phyloP scores from a whole-genome alignment of 805 yeast genomes.

The Lipomyces yamanashiensis region DNA sequence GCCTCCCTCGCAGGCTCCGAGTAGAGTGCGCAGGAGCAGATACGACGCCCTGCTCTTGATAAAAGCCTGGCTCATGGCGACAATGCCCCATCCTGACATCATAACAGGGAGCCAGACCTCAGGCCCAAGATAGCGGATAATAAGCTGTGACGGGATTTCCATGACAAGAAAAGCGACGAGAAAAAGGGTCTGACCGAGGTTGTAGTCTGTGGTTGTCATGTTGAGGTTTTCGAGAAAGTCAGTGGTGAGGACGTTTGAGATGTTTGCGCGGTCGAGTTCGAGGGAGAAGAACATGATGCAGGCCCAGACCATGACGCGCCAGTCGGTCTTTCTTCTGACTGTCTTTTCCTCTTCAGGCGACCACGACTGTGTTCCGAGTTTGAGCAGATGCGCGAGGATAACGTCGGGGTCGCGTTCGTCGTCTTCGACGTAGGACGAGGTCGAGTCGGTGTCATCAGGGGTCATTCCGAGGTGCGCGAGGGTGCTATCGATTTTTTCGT shows the following conservation, averaged over 20 bases:
- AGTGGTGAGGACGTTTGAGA: slow-evolving; percentile 60
- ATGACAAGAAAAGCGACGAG: slow-evolving; percentile 52
- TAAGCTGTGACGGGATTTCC: slow-evolving; percentile 50
- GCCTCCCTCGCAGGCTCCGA: slow-evolving; percentile 69
- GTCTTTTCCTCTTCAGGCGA: slow-evolving; percentile 55
- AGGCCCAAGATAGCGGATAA: slow-evolving; percentile 65
- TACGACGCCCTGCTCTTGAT: slow-evolving; percentile 48
- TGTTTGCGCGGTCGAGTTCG: slow-evolving; percentile 61
- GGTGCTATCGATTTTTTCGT: slow-evolving; percentile 2
- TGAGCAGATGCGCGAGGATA: slow-evolving; percentile 24
- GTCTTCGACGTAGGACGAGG: slow-evolving; percentile 11
- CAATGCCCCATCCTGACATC: slow-evolving; percentile 62
- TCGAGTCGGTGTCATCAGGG: neutral
- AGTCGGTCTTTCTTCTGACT: slow-evolving; percentile 57
- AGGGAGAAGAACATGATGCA: slow-evolving; percentile 61
- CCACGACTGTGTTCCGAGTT: slow-evolving; percentile 48
- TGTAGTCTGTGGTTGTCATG: slow-evolving; percentile 60
- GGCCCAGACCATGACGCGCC: slow-evolving; percentile 59
- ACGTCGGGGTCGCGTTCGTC: slow-evolving; percentile 29
- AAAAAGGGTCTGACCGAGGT: slow-evolving; percentile 60
- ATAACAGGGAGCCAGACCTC: slow-evolving; percentile 61
- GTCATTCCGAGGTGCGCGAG: slow-evolving; percentile 4
- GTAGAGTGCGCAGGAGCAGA: slow-evolving; percentile 54
- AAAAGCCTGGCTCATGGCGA: slow-evolving; percentile 57
- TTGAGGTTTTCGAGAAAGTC: slow-evolving; percentile 56